These are phyloP conservation scores for Cutaneotrichosporon spelunceum DNA, from an alignment of 1,284 basidiomycete species.

Conservation along the genomic window DNA sequence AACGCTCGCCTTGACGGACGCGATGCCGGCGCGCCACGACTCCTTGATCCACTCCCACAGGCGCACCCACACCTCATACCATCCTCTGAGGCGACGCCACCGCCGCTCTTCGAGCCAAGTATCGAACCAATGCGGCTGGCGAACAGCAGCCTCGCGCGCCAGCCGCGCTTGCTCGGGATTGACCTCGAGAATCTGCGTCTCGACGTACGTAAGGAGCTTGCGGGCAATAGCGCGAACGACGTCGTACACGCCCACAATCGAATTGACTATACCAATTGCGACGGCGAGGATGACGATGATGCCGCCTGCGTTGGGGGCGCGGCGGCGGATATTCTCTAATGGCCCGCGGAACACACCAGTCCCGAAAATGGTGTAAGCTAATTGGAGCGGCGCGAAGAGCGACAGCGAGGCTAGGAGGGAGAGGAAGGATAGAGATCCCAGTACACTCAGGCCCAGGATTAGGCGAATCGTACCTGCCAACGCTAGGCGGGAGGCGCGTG, in stretches of 20 bases:
- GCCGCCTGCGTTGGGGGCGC: constrained; percentile 12
- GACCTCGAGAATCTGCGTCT: constrained; percentile 46
- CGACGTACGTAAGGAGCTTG: constrained; percentile 36
- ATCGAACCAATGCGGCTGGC: constrained; percentile 15
- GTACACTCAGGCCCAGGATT: constrained; percentile 45
- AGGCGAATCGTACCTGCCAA: constrained; percentile 32
- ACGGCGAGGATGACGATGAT: constrained; percentile 34
- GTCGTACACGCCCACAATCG: constrained; percentile 36
- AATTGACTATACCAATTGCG: constrained; percentile 40
- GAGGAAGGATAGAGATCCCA: constrained; percentile 46
- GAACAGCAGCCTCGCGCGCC: constrained; percentile 10
- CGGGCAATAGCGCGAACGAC: constrained; percentile 27
- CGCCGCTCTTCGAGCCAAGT: constrained; percentile 18
- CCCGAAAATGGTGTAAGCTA: constrained; percentile 42
- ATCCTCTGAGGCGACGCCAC: constrained; percentile 18
- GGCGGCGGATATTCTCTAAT: constrained; percentile 5
- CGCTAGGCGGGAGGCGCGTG: constrained; percentile 12
- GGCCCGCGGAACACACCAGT: constrained; percentile 28
- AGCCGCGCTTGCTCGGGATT: constrained; percentile 32
- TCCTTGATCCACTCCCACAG: constrained; percentile 9
- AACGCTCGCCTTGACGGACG: background rate
- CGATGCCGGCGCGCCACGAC: background rate
- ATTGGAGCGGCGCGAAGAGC: constrained; percentile 45
- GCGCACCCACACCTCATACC: constrained; percentile 19
- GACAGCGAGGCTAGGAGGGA: constrained; percentile 41